Percentiles rank a stretch among this genome's conserved stretches.
Evolutionary conservation across 2,329 filamentous ascomycete species (phyloP).

Genomic region (Colletotrichum navitas): DNA sequence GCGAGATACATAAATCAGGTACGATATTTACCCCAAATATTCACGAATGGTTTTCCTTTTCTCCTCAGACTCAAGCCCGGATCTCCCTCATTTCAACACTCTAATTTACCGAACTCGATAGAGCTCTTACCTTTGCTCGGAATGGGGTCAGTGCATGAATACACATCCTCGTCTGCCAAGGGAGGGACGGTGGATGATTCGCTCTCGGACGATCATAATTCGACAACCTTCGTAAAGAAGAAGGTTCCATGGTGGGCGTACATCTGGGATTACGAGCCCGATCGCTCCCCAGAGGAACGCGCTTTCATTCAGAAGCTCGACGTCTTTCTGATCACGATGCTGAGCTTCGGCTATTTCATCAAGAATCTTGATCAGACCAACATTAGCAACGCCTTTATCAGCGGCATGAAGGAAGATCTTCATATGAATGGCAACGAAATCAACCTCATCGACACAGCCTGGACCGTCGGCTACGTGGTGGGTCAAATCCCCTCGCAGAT

Average conservation of each 20-base stretch:
- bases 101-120: slow-evolving; percentile 25
- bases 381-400: slow-evolving; percentile 47
- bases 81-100: not conserved
- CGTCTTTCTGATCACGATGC: slow-evolving; percentile 41
- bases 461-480: slow-evolving; percentile 46
- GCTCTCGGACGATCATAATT: slow-evolving; percentile 7
- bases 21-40: not conserved
- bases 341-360: slow-evolving; percentile 39
- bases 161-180: slow-evolving; percentile 28
- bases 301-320: slow-evolving; percentile 48
- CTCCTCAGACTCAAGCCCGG: not conserved
- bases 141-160: slow-evolving; percentile 38
- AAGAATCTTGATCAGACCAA: slow-evolving; percentile 48
- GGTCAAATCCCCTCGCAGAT: slow-evolving; percentile 48
- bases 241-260: slow-evolving; percentile 52
- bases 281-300: slow-evolving; percentile 46
- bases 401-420: slow-evolving; percentile 48
- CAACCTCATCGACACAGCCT: slow-evolving; percentile 45
- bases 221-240: not conserved
- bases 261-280: slow-evolving; percentile 48
- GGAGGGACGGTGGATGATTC: slow-evolving; percentile 26
- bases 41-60: not conserved
- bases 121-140: slow-evolving; percentile 38
- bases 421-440: slow-evolving; percentile 47
- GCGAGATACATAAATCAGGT: slow-evolving; percentile 37